Evolutionary conservation across 495 filamentous ascomycete genomes (phyloP), one percentile per base, ranked within the genome.

Genomic region (Penicillium flavigenum): DNA sequence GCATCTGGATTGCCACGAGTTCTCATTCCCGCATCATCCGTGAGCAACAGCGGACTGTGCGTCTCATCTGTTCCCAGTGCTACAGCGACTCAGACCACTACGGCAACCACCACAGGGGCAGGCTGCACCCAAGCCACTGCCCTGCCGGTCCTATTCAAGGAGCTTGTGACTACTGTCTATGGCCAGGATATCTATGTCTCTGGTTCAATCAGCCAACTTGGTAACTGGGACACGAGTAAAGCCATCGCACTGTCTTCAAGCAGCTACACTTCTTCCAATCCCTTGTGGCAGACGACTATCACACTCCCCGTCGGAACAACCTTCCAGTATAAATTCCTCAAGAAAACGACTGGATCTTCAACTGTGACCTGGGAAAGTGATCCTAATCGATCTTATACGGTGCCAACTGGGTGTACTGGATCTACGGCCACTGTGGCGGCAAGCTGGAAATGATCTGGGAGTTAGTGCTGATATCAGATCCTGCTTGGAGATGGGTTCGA

Each of bases 321-420:
- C 2, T 72, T 90, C 19, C 51, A 83, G 67, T 88, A 88, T 58
- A 90, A 88, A 65, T 90, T 82, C 58, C 77, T 88, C 59, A 76
- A 80, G 46, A 72, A 86, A 38, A 61, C 68, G 1, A 76, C 79
- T 58, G 80, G 83, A 5, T 79, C 81, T 8, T 43, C 60, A 3
- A 68, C 66, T 9, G 72, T 85, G 1, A 76, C 63, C 10, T 88
- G 85, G 86, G 84, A 89, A 65, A 71, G 75, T 26, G 86, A 86
- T 67, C 81, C 83, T 1, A 86, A 90, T 59, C 75, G 80, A 42
- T 69, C 62, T 5, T 86, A 77, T 60, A 81, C 77, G 0, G 81
- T 87, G n/a, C 71, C 82, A 1, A 65, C 58, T 16, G 72, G 71
- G 12, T 83, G 83, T 65, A 47, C 50, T 12, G 67, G 65, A 10